These are phyloP conservation scores for Cymbopogon citratus DNA, from an alignment of 176 grass and related monocot genomes.

Conservation along the genomic window DNA sequence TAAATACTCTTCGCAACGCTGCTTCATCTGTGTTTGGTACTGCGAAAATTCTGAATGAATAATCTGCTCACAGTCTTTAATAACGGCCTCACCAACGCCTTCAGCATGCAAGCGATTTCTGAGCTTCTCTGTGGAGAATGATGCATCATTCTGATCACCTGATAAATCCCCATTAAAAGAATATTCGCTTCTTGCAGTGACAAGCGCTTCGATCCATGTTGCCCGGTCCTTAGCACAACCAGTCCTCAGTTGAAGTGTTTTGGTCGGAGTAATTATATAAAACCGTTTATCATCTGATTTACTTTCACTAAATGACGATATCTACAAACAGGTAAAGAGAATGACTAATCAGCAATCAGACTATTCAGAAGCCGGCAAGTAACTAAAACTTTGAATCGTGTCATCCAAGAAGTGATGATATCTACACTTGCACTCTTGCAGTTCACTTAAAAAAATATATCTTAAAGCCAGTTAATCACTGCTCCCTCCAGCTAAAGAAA, in stretches of 20 bases:
- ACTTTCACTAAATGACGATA: conserved; percentile 96
- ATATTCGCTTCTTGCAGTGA: conserved; percentile 67
- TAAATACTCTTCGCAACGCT: conserved; percentile 65
- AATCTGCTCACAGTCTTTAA: conserved; percentile 89
- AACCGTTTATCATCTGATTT: conserved; percentile 89
- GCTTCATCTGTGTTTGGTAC: conserved; percentile 61
- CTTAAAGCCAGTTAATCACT: neutral
- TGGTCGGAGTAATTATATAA: conserved; percentile 80
- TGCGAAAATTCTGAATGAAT: conserved; percentile 75
- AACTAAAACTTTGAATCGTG: neutral
- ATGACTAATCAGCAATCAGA: conserved; percentile 27
- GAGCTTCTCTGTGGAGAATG: conserved; percentile 78
- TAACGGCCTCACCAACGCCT: conserved; percentile 57
- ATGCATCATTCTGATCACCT: conserved; percentile 37
- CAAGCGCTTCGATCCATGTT: conserved; percentile 89
- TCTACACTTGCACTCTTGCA: neutral
- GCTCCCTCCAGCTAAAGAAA: neutral
- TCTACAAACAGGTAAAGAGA: conserved; percentile 40
- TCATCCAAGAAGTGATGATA: neutral
- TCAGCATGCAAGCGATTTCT: conserved; percentile 72
- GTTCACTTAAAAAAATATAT: conserved; percentile 10
- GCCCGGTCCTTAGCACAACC: conserved; percentile 72
- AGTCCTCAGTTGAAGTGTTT: conserved; percentile 87
- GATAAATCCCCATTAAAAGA: conserved; percentile 40
- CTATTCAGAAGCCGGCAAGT: neutral